A percentile compares a stretch with the other conserved stretches of the same genome.
Evolutionary conservation across 129 eudicot species (phyloP).

Genomic region (Daucus carota): DH1_v3.0 NC_030385.2:18822501-18823000

Average conservation of each 20-base stretch:
- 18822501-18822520: not conserved
- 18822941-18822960: not conserved
- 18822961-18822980: not conserved
- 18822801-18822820: not conserved
- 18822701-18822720: not conserved
- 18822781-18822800: not conserved
- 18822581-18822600: not conserved
- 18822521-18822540: not conserved
- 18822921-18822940: not conserved
- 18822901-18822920: not conserved
- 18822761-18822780: not conserved
- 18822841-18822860: not conserved
- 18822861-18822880: not conserved
- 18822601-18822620: not conserved
- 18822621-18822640: not conserved
- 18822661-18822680: not conserved
- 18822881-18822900: not conserved
- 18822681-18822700: not conserved
- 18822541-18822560: not conserved
- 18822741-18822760: not conserved
- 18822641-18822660: not conserved
- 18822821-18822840: not conserved
- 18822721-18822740: not conserved
- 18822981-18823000: not conserved
- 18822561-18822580: not conserved